Evolutionary conservation across 2,329 filamentous ascomycete species (phyloP).

Genomic region (Penicillium olsonii): DNA sequence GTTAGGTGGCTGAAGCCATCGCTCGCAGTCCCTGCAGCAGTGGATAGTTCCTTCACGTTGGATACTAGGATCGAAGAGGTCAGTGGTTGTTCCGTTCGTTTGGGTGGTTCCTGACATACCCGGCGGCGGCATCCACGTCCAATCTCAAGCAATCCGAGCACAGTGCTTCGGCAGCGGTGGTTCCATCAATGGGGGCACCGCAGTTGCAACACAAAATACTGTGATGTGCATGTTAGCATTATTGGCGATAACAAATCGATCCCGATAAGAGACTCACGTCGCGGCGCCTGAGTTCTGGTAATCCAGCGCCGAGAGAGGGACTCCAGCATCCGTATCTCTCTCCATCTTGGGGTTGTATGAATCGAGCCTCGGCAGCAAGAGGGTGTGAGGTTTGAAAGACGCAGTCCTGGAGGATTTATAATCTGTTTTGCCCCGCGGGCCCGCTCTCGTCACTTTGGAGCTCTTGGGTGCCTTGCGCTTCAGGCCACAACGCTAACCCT

Average conservation of each 20-base stretch:
- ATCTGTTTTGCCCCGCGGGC: not conserved
- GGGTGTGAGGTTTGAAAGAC: not conserved
- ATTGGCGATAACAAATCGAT: not conserved
- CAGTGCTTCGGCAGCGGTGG: slow-evolving; percentile 77
- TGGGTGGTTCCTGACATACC: slow-evolving; percentile 51
- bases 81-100: no score
- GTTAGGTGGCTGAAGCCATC: slow-evolving; percentile 83
- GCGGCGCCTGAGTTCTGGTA: not conserved
- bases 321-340: not conserved
- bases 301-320: not conserved
- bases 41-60: slow-evolving; percentile 87
- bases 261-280: not conserved
- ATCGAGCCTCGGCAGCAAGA: not conserved
- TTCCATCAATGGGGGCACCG: slow-evolving; percentile 92
- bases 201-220: slow-evolving; percentile 99
- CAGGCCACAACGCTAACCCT: no score
- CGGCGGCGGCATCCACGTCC: slow-evolving; percentile 83
- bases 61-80: slow-evolving; percentile 73
- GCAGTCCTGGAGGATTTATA: not conserved
- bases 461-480: no score
- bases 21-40: slow-evolving; percentile 91
- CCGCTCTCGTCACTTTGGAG: no score
- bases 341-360: not conserved
- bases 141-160: slow-evolving; percentile 94
- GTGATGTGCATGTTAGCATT: slow-evolving; percentile 55